Base-by-base conservation (phyloP, 768 basidiomycete species). In the Suillus fuscotomentosus region DNA sequence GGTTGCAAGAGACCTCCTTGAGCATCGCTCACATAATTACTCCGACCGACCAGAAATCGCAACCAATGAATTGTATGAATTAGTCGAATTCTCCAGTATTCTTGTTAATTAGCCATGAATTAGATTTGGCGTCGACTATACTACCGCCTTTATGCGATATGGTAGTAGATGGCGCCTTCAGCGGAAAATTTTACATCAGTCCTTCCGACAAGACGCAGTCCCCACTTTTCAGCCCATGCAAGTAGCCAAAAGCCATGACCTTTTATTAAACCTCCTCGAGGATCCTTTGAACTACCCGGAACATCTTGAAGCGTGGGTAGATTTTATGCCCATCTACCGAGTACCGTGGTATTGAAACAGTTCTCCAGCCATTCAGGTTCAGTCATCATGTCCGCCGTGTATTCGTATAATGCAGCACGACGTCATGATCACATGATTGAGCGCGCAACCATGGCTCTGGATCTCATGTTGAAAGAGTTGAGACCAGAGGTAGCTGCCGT, bases 101-200 rank as follows among this genome's bases (percentile, higher is more conserved):
- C 31, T 27, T 31, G 13, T 61, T 51, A 22, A 34, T 38, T 20
- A 13, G 20, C 15, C 2, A 7, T n/a, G 13, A 5, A 38, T 42
- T 39, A 64, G 63, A 47, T 63, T 68, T 34, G 65, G 63, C 43
- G 48, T 57, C 9, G 56, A 60, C 50, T 69, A 55, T 53, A 60
- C 42, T 42, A 66, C 63, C 15, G 60, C 53, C 1, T 55, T 67
- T 5, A 50, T 70, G 66, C 61, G 51, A 13, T 70, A 70, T 41
- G 60, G 66, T 42, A 55, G 61, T 15, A 41, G 38, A 14, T 70
- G 69, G 68, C 66, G 66, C 20, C 51, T 63, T 24, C 68, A 69
- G 13, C 69, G 70, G 34, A 64, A 53, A 34, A 47, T 67, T 24
- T n/a, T 69, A 20, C 63, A 63, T 22, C 66, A 69, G 34, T 38